Evolutionary conservation across 2,329 filamentous ascomycete genomes (phyloP), one percentile per base, ranked within the genome.

Genomic region (Plectosphaerella cucumerina): DNA sequence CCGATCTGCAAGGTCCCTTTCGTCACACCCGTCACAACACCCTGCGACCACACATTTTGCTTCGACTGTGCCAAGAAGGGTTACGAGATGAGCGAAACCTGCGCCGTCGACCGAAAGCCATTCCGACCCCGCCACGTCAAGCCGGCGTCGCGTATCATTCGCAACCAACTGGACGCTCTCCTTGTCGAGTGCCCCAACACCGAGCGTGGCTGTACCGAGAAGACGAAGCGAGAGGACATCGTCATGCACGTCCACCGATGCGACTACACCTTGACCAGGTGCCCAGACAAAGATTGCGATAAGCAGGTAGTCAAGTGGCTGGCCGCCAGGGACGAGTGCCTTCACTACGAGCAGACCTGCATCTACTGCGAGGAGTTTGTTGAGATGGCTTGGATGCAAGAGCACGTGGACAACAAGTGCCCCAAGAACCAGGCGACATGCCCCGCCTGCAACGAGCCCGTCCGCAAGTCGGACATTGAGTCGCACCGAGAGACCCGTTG

Each of bases 1-100:
- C 76, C 77, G 4, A 77, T 82, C 53, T 87, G 84, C 66, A 80
- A 80, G 58, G 75, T 81, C 11, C 78, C 84, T 3, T 74, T 86
- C 41, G 69, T 86, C 45, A 72, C 78, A 14, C 82, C 84, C 1
- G 72, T 83, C 45, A 83, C 82, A 41, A 85, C 82, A 1, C 69
- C 70, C 8, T 87, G 84, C 65, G 80, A 84, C 52, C 84, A 87
- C 62, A 83, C 81, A 12, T 87, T 87, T 61, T 87, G 84, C 59
- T 75, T 76, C 48, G 70, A 71, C 5, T 87, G 84, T 60, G 69
- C 86, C 22, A 59, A 66, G 43, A 68, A 72, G 53, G 70, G 75
- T 8, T 67, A 74, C 49, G 63, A 67, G 48, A 61, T 70, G 33
- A 72, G 69, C 48, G 62, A 70, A 50, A 65, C 71, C 33, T 86